These are phyloP conservation scores for Aspergillus aculeatus DNA, from an alignment of 2,329 filamentous ascomycete species.

Conservation along the genomic window DNA sequence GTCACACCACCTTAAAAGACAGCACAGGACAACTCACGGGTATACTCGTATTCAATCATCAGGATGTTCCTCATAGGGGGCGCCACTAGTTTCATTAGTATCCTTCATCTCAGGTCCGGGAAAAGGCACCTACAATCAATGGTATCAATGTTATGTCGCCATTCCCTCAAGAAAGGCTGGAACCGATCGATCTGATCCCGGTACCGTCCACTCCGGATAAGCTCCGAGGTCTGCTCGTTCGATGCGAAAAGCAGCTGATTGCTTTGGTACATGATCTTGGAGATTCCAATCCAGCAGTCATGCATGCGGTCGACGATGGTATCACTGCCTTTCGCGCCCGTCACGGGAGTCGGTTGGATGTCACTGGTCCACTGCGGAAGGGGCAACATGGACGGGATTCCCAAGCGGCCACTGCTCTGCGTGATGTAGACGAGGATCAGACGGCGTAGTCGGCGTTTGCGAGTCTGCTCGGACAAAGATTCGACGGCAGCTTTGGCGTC, in stretches of 20 bases:
- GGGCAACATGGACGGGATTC: conserved; percentile 91
- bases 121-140: conserved; percentile 53
- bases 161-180: conserved; percentile 72
- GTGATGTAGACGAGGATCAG: conserved; percentile 87
- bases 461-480: conserved; percentile 62
- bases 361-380: conserved; percentile 44
- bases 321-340: conserved; percentile 32
- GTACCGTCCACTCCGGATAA: conserved; percentile 85
- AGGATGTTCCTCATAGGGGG: conserved; percentile 70
- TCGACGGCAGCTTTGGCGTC: conserved; percentile 62
- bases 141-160: conserved; percentile 80
- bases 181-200: conserved; percentile 77
- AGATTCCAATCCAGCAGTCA: conserved; percentile 92
- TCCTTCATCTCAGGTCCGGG: not conserved
- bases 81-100: conserved; percentile 46
- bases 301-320: conserved; percentile 57
- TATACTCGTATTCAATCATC: conserved; percentile 93
- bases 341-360: conserved; percentile 32
- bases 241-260: conserved; percentile 88
- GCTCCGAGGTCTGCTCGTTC: conserved; percentile 79
- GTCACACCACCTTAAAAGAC: conserved; percentile 11
- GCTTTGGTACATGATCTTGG: conserved; percentile 84
- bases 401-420: conserved; percentile 87
- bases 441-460: conserved; percentile 78
- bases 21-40: conserved; percentile 54